A percentile compares a stretch with the other conserved stretches of the same genome.
Conservation (phyloP, 2,329 filamentous ascomycete genomes). For the Bipolaris oryzae region DNA sequence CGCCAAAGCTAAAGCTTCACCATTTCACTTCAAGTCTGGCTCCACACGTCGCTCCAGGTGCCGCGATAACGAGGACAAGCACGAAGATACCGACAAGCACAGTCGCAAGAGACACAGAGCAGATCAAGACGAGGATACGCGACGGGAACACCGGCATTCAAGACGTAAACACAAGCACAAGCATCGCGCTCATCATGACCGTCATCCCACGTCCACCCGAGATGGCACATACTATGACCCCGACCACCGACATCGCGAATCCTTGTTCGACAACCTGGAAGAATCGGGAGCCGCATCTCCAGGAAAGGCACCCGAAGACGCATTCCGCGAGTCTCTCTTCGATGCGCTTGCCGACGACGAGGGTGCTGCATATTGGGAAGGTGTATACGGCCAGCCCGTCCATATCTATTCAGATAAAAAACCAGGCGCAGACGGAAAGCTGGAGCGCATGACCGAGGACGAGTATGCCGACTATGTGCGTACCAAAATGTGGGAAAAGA, state of each 20-base stretch:
- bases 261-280: constrained; percentile 37
- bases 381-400: constrained; percentile 94
- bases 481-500: constrained; percentile 93
- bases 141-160: constrained; percentile 17
- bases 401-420: constrained; percentile 72
- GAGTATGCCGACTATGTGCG: constrained; percentile 89
- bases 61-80: constrained; percentile 18
- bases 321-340: constrained; percentile 93
- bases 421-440: constrained; percentile 60
- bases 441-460: constrained; percentile 90
- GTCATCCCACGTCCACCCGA: constrained; percentile 32
- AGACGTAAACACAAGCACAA: constrained; percentile 28
- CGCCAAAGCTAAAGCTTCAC: constrained; percentile 37
- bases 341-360: constrained; percentile 97
- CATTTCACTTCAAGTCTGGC: constrained; percentile 49
- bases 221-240: constrained; percentile 43
- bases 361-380: constrained; percentile 92
- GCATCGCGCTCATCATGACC: constrained; percentile 22
- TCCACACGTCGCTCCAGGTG: constrained; percentile 29
- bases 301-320: constrained; percentile 64
- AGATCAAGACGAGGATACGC: constrained; percentile 14
- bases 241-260: constrained; percentile 39
- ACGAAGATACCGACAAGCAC: constrained; percentile 8
- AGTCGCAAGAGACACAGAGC: constrained; percentile 23
- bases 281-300: constrained; percentile 44